Percentiles rank a stretch among this genome's conserved stretches.
Evolutionary conservation across 2,329 filamentous ascomycete genomes (phyloP).

Genomic region (Ampelomyces quisqualis): DNA sequence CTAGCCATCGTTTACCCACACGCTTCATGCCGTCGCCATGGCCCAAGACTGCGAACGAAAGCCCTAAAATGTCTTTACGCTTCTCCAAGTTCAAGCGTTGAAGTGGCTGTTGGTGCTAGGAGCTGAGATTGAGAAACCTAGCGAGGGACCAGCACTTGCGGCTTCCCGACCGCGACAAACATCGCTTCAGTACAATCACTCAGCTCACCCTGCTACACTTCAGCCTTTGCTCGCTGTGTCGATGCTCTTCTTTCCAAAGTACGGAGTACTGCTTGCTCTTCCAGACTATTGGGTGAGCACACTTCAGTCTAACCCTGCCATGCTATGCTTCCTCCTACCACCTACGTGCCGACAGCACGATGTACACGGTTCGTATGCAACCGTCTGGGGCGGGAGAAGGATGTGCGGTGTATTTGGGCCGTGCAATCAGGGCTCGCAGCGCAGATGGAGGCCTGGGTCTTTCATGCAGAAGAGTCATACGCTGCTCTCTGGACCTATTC

Average conservation of each 20-base stretch:
- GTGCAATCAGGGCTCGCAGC: slow-evolving; percentile 34
- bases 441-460: slow-evolving; percentile 22
- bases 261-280: too few species aligned
- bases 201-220: slow-evolving; percentile 19
- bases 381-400: slow-evolving; percentile 12
- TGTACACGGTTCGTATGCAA: too few species aligned
- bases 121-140: slow-evolving; percentile 31
- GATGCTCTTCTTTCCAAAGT: too few species aligned
- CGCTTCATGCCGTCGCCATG: slow-evolving; percentile 29
- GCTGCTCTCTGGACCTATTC: slow-evolving; percentile 24
- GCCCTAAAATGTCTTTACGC: slow-evolving; percentile 14
- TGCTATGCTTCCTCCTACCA: too few species aligned
- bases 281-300: too few species aligned
- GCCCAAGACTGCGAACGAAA: slow-evolving; percentile 19
- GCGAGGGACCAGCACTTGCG: slow-evolving; percentile 19
- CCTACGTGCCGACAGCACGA: too few species aligned
- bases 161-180: slow-evolving; percentile 10
- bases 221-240: too few species aligned
- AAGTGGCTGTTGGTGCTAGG: slow-evolving; percentile 18
- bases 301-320: too few species aligned
- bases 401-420: slow-evolving; percentile 17
- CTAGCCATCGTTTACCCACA: slow-evolving; percentile 29
- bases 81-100: slow-evolving; percentile 14
- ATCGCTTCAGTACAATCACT: slow-evolving; percentile 14
- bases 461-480: slow-evolving; percentile 36